A percentile compares a stretch with the other conserved stretches of the same genome.
phyloP scores from a whole-genome alignment of 2,329 filamentous ascomycete species.

The Fusarium camptoceras region DNA sequence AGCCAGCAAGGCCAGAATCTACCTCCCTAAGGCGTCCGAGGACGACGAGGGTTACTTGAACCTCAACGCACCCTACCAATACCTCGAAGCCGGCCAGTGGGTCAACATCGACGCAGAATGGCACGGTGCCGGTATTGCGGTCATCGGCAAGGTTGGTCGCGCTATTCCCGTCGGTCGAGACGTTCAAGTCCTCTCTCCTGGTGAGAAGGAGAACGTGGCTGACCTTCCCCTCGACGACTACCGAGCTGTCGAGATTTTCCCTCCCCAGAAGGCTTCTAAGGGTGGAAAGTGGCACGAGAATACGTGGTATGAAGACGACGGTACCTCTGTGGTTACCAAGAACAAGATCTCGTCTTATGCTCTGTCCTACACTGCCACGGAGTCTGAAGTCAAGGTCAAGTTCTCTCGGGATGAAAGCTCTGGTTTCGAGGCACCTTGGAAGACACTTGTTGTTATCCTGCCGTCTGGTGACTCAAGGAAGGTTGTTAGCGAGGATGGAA shows the following conservation, averaged over 20 bases:
- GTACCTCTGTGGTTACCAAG: slow-evolving; percentile 48
- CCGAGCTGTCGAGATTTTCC: slow-evolving; percentile 58
- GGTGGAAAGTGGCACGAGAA: slow-evolving; percentile 46
- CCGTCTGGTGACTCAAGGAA: slow-evolving; percentile 47
- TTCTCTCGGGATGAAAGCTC: slow-evolving; percentile 49
- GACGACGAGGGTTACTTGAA: slow-evolving; percentile 71
- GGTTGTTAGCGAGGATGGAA: neutral
- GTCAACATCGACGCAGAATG: slow-evolving; percentile 55
- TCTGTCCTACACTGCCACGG: slow-evolving; percentile 42
- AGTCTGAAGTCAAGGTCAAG: slow-evolving; percentile 42
- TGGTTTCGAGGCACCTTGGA: slow-evolving; percentile 53
- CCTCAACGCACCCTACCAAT: slow-evolving; percentile 69
- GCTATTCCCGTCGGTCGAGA: slow-evolving; percentile 55
- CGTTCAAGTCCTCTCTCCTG: slow-evolving; percentile 52
- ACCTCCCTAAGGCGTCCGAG: slow-evolving; percentile 69
- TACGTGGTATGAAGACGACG: slow-evolving; percentile 56
- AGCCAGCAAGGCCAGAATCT: slow-evolving; percentile 65
- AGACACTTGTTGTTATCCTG: slow-evolving; percentile 48
- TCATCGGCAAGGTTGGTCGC: slow-evolving; percentile 55
- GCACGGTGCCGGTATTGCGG: slow-evolving; percentile 56
- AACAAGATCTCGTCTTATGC: slow-evolving; percentile 51
- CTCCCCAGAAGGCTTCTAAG: slow-evolving; percentile 41
- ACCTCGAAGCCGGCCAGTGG: slow-evolving; percentile 61
- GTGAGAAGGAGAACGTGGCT: slow-evolving; percentile 54
- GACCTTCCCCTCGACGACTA: slow-evolving; percentile 56